Evolutionary conservation across 1,284 basidiomycete genomes (phyloP), one percentile per base, ranked within the genome.

Genomic region (Exobasidium cylindrosporum): DNA sequence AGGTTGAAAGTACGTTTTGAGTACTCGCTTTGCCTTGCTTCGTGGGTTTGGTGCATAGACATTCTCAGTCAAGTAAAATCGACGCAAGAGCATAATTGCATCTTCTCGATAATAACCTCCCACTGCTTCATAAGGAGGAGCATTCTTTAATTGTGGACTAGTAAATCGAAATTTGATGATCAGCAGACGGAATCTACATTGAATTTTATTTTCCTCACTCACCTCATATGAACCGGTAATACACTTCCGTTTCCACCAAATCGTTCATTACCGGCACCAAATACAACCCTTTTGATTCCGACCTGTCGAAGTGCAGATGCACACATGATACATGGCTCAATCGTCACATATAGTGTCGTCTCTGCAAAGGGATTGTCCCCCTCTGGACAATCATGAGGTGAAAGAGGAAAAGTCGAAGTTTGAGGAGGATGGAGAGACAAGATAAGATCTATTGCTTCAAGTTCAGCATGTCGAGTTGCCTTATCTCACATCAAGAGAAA

Each of bases 241-340:
- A 98, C 94, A 73, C 94, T 95, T 44, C 92, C 95, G 79, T 93
- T 97, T 1, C 96, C 96, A 4, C 96, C 96, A 72, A 99, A 99
- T 58, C 94, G 86, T 72, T 97, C 95, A 80, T 99, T 98, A 21
- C 87, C 90, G 73, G 92, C 96, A 0, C 96, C 96, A 79, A 92
- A 97, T 62, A 88, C 91, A 1, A 97, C 95, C 62, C 89, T 85
- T 61, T 87, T 86, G 75, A 99, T 93, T 5, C 95, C 94, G 64
- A 95, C 83, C 81, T 98, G 95, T 55, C 95, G 86, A 52, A 98
- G 84, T 4, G 95, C 96, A 29, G 90, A 91, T 3, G 93, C 92
- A 72, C 96, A 99, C 96, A 99, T 98, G 77, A 98, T 92, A 81
- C 96, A 99, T 0, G 96, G 96, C 82, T 99, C 96, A 58, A 99